Percentiles rank a stretch among this genome's conserved stretches.
Conservation (phyloP, 768 basidiomycete genomes). For the Flagelloscypha sp. region DNA sequence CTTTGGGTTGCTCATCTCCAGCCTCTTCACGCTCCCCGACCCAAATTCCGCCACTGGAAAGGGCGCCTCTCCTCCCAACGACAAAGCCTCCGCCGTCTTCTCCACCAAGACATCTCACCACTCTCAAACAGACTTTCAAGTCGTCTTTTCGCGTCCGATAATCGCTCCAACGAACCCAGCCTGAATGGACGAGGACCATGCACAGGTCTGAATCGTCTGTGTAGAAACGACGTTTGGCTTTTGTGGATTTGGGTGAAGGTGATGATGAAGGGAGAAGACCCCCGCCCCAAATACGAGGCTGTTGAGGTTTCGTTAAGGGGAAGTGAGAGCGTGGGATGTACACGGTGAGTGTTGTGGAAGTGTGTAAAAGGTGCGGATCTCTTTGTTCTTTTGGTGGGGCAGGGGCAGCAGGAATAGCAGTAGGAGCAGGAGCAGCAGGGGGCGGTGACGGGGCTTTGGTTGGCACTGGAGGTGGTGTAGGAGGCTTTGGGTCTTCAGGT, state of each 20-base stretch:
- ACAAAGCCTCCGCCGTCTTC: constrained; percentile 40
- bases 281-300: constrained; percentile 65
- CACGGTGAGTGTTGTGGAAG: constrained; percentile 42
- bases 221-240: constrained; percentile 48
- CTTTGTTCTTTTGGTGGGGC: not conserved
- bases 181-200: constrained; percentile 61
- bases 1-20: constrained; percentile 21
- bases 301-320: constrained; percentile 43
- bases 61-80: constrained; percentile 37
- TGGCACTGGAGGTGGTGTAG: constrained; percentile 10
- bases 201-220: constrained; percentile 74
- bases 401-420: constrained; percentile 8
- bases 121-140: constrained; percentile 30
- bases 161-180: constrained; percentile 38
- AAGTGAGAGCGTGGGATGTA: constrained; percentile 53
- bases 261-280: constrained; percentile 36
- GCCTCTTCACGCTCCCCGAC: constrained; percentile 17
- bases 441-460: constrained; percentile 4
- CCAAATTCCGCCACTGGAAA: constrained; percentile 17
- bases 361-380: constrained; percentile 23
- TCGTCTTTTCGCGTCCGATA: constrained; percentile 31
- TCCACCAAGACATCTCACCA: constrained; percentile 26
- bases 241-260: constrained; percentile 16
- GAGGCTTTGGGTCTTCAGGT: constrained; percentile 10
- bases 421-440: constrained; percentile 7